These are phyloP conservation scores for Auricularia cornea DNA, from an alignment of 768 basidiomycete genomes.

Conservation along the genomic window DNA sequence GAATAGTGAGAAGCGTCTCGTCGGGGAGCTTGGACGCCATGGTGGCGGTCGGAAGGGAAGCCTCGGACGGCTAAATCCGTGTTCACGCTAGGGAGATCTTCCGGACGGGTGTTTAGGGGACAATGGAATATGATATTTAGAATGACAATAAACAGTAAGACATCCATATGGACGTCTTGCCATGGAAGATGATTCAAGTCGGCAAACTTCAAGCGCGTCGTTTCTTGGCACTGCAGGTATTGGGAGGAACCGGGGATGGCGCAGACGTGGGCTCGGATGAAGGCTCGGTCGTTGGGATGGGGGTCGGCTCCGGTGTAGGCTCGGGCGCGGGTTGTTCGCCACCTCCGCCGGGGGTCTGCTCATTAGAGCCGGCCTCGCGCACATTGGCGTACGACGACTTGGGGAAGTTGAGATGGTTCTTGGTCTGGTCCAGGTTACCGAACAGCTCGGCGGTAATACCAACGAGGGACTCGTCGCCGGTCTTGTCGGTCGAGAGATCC, in stretches of 20 bases:
- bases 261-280: not conserved
- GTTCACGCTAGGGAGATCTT: too few relatives aligned
- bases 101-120: too few relatives aligned
- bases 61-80: too few relatives aligned
- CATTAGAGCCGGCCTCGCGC: not conserved
- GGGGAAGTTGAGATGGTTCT: slow-evolving; percentile 8
- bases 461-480: slow-evolving; percentile 7
- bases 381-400: slow-evolving; percentile 4
- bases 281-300: too few relatives aligned
- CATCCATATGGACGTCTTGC: too few relatives aligned
- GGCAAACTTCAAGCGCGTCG: too few relatives aligned
- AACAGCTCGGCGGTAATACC: not conserved
- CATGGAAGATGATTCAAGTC: too few relatives aligned
- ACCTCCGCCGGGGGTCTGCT: not conserved
- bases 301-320: not conserved
- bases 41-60: too few relatives aligned
- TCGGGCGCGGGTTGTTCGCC: not conserved
- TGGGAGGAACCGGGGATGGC: not conserved
- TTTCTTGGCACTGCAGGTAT: not conserved
- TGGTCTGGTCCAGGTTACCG: slow-evolving; percentile 3
- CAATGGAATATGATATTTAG: too few relatives aligned
- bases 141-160: too few relatives aligned
- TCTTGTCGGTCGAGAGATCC: slow-evolving; percentile 6
- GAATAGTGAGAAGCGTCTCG: too few relatives aligned
- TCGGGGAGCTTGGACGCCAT: too few relatives aligned